Evolutionary conservation across 2,329 filamentous ascomycete species (phyloP), one percentile per base, ranked within the genome.

Genomic region (Apiospora hydei): DNA sequence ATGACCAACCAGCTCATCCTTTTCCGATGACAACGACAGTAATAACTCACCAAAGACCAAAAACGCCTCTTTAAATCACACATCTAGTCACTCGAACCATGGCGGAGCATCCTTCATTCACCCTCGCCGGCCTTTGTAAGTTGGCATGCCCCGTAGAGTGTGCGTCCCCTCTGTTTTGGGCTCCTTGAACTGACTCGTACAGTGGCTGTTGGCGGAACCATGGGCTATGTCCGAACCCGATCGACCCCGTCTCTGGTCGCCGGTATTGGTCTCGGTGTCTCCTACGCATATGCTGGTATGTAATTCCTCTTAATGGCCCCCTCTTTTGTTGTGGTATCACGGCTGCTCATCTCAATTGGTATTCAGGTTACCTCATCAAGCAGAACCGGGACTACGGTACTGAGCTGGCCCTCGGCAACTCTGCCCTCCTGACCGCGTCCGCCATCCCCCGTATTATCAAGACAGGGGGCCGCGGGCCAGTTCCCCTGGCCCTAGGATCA

Each of bases 101-200:
- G 82, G 82, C 83, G 24, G 81, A 84, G 47, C 83, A 84, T 72
- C 83, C 82, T 51, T 83, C 82, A 0, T 84, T 84, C 69, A 84
- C 83, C 34, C 79, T 84, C 7, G 81, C 83, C 0, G 81, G 76
- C 57, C 80, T 84, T 3, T 70, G 83, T 84, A 77, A 79, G 83
- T 77, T 2, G 8, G 4, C 14, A 41, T 13, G 57, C 18, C n/a
- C 11, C 24, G 8, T 24, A 69, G 43, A 49, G 21, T 10, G 41
- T 68, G 4, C 21, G 24, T 1, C 26, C 49, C 6, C 0, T 46
- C 13, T 41, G 30, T 69, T 30, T 46, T 6, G 57, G 34, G 34
- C 68, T 18, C 10, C 3, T 34, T 38, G 34, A 1, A 14, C 61
- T 41, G 69, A 67, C 26, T 34, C 44, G 24, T 24, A 57, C 64